phyloP scores from a whole-genome alignment of 1,284 basidiomycete genomes.

The Ceratobasidium theobromae region DNA sequence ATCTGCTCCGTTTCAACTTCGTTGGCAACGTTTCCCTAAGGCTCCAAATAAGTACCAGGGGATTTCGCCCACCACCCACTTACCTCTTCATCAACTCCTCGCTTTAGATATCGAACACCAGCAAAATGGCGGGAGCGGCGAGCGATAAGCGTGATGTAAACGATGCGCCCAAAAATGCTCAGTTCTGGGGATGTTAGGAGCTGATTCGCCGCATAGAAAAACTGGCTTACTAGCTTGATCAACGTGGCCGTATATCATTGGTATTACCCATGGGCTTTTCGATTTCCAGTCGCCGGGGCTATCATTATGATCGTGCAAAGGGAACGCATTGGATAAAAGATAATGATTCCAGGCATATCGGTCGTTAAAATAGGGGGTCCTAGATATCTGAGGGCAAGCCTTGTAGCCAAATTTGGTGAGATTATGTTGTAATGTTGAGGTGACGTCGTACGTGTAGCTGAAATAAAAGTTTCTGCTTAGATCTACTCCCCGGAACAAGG shows the following conservation, averaged over 20 bases:
- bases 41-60: not conserved
- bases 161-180: conserved; percentile 83
- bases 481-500: conserved; percentile 89
- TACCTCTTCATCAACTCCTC: conserved; percentile 91
- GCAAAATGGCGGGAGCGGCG: conserved; percentile 94
- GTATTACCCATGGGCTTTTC: conserved; percentile 83
- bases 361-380: conserved; percentile 63
- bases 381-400: conserved; percentile 13
- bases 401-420: conserved; percentile 57
- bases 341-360: conserved; percentile 97
- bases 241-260: conserved; percentile 93
- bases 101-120: conserved; percentile 91
- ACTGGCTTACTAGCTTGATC: conserved; percentile 89
- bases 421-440: conserved; percentile 92
- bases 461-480: conserved; percentile 99
- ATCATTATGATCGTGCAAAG: conserved; percentile 33
- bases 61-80: not conserved
- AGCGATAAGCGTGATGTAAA: conserved; percentile 94
- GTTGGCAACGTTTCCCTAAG: conserved; percentile 94
- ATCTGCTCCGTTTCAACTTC: conserved; percentile 99
- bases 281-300: conserved; percentile 48
- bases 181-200: conserved; percentile 60
- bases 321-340: conserved; percentile 73
- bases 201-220: not conserved
- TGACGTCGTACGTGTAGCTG: conserved; percentile 96